Percentiles rank a stretch among this genome's conserved stretches.
phyloP scores from a whole-genome alignment of 2,329 filamentous ascomycete genomes.

The Diaporthe citrichinensis region DNA sequence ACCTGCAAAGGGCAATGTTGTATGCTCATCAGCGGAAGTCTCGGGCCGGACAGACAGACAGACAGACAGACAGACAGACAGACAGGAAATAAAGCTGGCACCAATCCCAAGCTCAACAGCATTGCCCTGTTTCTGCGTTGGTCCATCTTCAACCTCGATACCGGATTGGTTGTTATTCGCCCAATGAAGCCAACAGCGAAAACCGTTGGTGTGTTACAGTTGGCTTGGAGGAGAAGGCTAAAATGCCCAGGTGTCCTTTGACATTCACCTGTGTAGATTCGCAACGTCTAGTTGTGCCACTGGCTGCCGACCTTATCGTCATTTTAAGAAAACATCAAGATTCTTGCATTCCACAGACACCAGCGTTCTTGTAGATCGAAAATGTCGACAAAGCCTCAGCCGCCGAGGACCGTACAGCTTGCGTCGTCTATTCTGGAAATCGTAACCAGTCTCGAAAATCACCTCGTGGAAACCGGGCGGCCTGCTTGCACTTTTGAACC shows the following conservation, averaged over 20 bases:
- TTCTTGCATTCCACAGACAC: not conserved
- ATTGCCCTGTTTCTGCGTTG: too few species aligned
- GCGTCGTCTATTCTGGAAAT: not conserved
- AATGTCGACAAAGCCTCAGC: not conserved
- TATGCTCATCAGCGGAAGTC: too few species aligned
- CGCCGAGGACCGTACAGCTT: not conserved
- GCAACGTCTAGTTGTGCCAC: not conserved
- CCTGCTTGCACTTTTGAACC: too few species aligned
- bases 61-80: too few species aligned
- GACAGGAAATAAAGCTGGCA: too few species aligned
- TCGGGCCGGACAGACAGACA: too few species aligned
- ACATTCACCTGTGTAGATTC: not conserved
- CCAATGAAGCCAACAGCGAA: not conserved
- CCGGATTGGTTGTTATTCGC: too few species aligned
- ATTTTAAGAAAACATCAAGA: not conserved
- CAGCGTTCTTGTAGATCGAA: not conserved
- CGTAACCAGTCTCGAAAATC: not conserved
- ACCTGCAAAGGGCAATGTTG: too few species aligned
- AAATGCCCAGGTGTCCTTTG: not conserved
- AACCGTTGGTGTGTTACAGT: not conserved
- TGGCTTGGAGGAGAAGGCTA: not conserved
- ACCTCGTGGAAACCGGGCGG: not conserved
- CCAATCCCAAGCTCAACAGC: too few species aligned
- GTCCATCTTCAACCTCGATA: too few species aligned
- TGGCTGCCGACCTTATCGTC: not conserved